These are phyloP conservation scores for Verbena officinalis DNA, from an alignment of 257 asterid species.

Conservation along the genomic window DNA sequence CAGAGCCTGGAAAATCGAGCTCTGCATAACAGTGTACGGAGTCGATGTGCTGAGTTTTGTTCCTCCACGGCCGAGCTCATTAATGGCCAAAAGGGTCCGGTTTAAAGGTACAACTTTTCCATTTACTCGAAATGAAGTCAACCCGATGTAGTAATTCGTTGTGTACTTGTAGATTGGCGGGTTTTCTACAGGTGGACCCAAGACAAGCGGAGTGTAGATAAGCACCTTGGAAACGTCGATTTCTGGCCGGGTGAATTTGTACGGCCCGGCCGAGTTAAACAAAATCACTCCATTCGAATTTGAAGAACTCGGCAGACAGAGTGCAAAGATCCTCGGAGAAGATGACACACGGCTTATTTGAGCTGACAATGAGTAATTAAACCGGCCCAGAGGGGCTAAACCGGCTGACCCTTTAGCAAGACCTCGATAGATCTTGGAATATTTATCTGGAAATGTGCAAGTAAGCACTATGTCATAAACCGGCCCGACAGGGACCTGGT, in stretches of 20 bases:
- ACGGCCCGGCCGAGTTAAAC: conserved; percentile 38
- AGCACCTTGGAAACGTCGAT: conserved; percentile 32
- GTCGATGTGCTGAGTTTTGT: conserved; percentile 30
- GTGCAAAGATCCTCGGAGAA: conserved; percentile 34
- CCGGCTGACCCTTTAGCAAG: conserved; percentile 40
- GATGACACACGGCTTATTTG: conserved; percentile 35
- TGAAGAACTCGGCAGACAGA: conserved; percentile 39
- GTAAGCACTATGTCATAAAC: conserved; percentile 31
- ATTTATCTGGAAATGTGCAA: conserved; percentile 19
- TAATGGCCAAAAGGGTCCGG: conserved; percentile 29
- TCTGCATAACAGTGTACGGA: conserved; percentile 33
- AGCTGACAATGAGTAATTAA: conserved; percentile 40
- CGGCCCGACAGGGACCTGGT: conserved; percentile 15
- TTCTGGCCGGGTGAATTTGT: conserved; percentile 26
- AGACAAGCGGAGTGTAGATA: conserved; percentile 35
- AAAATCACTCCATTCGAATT: conserved; percentile 30
- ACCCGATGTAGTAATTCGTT: conserved; percentile 35
- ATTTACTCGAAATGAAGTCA: conserved; percentile 33
- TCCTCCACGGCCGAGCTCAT: conserved; percentile 35
- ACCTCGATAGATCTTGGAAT: conserved; percentile 29
- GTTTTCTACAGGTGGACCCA: conserved; percentile 4
- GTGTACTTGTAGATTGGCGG: neutral
- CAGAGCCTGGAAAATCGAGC: conserved; percentile 31
- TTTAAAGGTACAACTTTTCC: conserved; percentile 23
- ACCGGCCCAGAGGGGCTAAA: conserved; percentile 46